Evolutionary conservation across 2,329 filamentous ascomycete genomes (phyloP).

Genomic region (Trichocomaceae sp.): DNA sequence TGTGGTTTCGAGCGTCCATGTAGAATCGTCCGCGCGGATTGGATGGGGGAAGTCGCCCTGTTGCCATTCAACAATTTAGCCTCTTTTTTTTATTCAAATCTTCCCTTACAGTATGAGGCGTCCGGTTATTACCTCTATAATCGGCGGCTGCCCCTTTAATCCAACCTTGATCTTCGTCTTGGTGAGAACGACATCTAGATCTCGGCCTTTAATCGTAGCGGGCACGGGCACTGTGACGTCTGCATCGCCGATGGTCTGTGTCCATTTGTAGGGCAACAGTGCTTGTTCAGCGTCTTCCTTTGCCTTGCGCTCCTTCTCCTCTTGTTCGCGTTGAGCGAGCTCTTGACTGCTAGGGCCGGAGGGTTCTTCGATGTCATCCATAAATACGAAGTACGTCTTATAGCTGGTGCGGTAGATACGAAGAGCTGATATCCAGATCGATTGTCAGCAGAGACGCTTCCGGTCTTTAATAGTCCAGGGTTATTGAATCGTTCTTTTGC

Average conservation of each 20-base stretch:
- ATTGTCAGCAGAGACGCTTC: too few relatives aligned
- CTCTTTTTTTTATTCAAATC: neutral
- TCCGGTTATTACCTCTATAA: conserved; percentile 60
- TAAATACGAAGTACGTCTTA: neutral
- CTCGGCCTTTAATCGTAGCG: conserved; percentile 73
- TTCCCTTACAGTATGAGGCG: too few relatives aligned
- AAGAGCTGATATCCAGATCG: neutral
- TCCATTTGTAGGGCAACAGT: conserved; percentile 93
- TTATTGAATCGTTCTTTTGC: too few relatives aligned
- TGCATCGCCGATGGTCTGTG: conserved; percentile 81
- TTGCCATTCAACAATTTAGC: neutral
- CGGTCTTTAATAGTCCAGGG: too few relatives aligned
- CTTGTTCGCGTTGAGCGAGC: conserved; percentile 45
- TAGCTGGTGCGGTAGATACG: neutral
- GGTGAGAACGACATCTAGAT: conserved; percentile 76
- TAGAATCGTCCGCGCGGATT: conserved; percentile 77
- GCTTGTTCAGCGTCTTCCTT: conserved; percentile 83
- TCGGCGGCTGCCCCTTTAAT: conserved; percentile 79
- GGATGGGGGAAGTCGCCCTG: conserved; percentile 80
- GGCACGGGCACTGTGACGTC: conserved; percentile 74
- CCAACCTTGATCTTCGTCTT: conserved; percentile 70
- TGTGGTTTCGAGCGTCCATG: conserved; percentile 79
- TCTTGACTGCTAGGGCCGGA: conserved; percentile 25
- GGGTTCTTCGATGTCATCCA: conserved; percentile 23
- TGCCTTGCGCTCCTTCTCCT: conserved; percentile 55